phyloP scores from a whole-genome alignment of 495 filamentous ascomycete species.

The Articulospora tetracladia region DNA sequence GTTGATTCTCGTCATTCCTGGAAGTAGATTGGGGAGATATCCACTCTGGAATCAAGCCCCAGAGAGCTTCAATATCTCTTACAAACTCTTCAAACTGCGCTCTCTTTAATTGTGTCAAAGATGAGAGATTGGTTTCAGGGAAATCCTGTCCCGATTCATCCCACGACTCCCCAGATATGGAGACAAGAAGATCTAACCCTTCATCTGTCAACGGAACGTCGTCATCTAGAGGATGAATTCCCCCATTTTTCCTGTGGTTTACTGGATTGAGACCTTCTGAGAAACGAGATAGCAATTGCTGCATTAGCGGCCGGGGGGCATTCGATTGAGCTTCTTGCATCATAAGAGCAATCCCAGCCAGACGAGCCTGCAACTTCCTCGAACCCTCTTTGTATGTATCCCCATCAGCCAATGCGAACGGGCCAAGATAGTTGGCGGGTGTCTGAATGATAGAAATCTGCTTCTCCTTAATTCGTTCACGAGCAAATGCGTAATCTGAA shows the following conservation, averaged over 20 bases:
- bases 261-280: neutral
- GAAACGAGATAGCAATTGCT: neutral
- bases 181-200: constrained; percentile 5
- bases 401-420: constrained; percentile 3
- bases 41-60: neutral
- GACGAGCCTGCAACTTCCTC: neutral
- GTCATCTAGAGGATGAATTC: neutral
- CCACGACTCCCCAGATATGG: constrained; percentile 15
- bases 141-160: neutral
- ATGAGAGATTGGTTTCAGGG: neutral
- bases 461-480: neutral
- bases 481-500: constrained; percentile 12
- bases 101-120: neutral
- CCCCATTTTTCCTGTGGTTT: neutral
- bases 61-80: constrained; percentile 4
- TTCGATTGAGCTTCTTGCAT: constrained; percentile 1
- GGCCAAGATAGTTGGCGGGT: constrained; percentile 21
- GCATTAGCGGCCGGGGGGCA: constrained; percentile 15
- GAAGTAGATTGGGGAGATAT: neutral
- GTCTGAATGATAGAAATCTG: neutral
- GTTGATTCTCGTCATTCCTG: neutral
- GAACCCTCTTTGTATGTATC: constrained; percentile 1
- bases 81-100: constrained; percentile 12
- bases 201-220: neutral
- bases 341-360: neutral